Evolutionary conservation across 352 stramenopile genomes (phyloP).

Genomic region (Pseudoperonospora humuli): DNA sequence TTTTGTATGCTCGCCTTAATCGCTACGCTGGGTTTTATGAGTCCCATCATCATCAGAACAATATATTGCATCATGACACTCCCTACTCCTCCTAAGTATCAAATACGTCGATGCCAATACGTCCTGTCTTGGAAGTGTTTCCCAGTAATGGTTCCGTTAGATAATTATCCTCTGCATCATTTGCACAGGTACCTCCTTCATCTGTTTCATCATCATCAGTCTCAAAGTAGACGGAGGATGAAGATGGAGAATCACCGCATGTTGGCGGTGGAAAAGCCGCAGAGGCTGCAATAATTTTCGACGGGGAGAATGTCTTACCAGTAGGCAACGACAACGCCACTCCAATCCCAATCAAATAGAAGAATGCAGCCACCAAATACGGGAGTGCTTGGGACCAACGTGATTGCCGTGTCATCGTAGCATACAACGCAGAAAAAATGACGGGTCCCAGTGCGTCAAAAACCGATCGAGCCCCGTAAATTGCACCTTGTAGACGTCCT

Average conservation of each 20-base stretch:
- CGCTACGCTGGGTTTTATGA: too few species aligned
- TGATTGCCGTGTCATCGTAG: slow-evolving; percentile 36
- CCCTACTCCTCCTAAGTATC: too few species aligned
- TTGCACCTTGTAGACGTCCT: slow-evolving; percentile 65
- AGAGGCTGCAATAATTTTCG: slow-evolving; percentile 6
- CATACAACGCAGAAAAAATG: slow-evolving; percentile 56
- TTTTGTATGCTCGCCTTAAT: too few species aligned
- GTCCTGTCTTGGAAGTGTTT: slow-evolving; percentile 1
- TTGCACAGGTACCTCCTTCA: slow-evolving; percentile 11
- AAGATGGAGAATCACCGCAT: slow-evolving; percentile 27
- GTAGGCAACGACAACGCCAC: slow-evolving; percentile 37
- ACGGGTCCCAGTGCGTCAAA: slow-evolving; percentile 57
- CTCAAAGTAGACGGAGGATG: slow-evolving; percentile 35
- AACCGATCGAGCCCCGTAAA: slow-evolving; percentile 60
- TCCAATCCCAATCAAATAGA: slow-evolving; percentile 42
- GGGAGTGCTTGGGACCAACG: slow-evolving; percentile 42
- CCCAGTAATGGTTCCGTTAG: slow-evolving; percentile 45
- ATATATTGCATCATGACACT: too few species aligned
- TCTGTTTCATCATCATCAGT: slow-evolving; percentile 33
- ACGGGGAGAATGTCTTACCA: slow-evolving; percentile 3
- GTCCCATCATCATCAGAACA: too few species aligned
- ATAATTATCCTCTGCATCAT: slow-evolving; percentile 17
- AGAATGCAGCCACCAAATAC: slow-evolving; percentile 41
- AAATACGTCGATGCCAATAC: slow-evolving; percentile 2
- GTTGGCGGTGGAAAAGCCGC: slow-evolving; percentile 29